Evolutionary conservation across 2,329 filamentous ascomycete species (phyloP).

Genomic region (Graphilbum ipis-grandicollis): DNA sequence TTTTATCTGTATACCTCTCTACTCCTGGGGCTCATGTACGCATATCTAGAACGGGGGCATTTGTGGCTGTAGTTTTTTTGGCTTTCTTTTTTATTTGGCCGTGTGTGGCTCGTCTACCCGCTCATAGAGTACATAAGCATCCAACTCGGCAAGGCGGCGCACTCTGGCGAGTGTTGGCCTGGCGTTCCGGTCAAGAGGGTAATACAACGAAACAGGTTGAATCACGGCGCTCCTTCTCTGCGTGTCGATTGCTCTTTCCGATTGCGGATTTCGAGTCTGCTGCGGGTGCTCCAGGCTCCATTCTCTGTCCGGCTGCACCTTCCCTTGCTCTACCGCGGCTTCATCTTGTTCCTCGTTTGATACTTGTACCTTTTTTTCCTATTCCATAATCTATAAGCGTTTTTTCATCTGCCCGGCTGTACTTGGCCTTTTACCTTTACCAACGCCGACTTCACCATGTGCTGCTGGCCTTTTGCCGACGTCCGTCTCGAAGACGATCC

Average conservation of each 20-base stretch:
- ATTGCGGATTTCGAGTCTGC: too few relatives aligned
- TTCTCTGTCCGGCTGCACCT: too few relatives aligned
- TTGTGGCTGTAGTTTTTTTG: constrained; percentile 2
- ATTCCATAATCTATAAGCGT: too few relatives aligned
- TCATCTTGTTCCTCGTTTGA: too few relatives aligned
- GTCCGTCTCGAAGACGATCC: constrained; percentile 11
- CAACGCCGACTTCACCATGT: constrained; percentile 20
- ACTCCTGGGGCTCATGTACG: constrained; percentile 5
- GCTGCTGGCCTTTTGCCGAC: constrained; percentile 25
- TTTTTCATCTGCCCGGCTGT: too few relatives aligned
- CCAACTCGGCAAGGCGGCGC: constrained; percentile 4
- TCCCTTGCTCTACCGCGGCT: too few relatives aligned
- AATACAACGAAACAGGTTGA: too few relatives aligned
- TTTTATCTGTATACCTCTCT: constrained; percentile 7
- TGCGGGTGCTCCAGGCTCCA: too few relatives aligned
- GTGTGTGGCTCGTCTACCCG: background rate
- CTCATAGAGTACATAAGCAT: constrained; percentile 4
- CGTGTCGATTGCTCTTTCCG: too few relatives aligned
- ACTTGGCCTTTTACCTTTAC: background rate
- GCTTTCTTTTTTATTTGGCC: background rate
- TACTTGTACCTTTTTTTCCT: background rate
- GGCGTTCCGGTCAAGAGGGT: constrained; percentile 4
- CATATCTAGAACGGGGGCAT: background rate
- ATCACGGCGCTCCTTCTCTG: too few relatives aligned
- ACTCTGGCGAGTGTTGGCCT: constrained; percentile 6